Evolutionary conservation across 2,329 filamentous ascomycete genomes (phyloP).

Genomic region (Colletotrichum lindemuthianum): DNA sequence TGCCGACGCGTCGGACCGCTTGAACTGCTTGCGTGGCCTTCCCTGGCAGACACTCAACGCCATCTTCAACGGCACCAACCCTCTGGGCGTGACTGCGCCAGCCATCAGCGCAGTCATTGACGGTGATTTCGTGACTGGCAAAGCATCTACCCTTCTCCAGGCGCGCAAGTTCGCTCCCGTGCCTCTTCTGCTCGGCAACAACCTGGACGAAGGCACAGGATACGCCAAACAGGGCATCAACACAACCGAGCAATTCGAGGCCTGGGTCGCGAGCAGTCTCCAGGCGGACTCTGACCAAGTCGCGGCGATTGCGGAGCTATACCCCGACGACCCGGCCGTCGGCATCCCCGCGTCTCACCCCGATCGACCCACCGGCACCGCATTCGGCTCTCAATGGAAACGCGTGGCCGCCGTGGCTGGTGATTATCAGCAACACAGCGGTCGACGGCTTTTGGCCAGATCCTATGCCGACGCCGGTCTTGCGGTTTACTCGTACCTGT

Average conservation of each 20-base stretch:
- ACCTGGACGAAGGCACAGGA: conserved; percentile 74
- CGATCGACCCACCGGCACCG: conserved; percentile 57
- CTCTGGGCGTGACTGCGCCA: conserved; percentile 36
- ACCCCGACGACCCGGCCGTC: conserved; percentile 58
- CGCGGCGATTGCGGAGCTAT: conserved; percentile 57
- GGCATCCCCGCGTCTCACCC: conserved; percentile 57
- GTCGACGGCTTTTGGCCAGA: conserved; percentile 63
- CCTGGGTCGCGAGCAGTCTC: conserved; percentile 48
- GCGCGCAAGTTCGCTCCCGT: conserved; percentile 70
- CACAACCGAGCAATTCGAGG: conserved; percentile 61
- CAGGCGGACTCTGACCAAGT: conserved; percentile 42
- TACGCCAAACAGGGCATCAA: conserved; percentile 67
- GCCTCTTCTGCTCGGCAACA: conserved; percentile 71
- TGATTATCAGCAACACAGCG: conserved; percentile 65
- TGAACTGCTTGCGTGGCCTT: conserved; percentile 64
- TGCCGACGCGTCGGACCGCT: conserved; percentile 53
- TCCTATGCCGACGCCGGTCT: conserved; percentile 58
- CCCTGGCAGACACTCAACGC: conserved; percentile 51
- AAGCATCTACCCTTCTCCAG: conserved; percentile 61
- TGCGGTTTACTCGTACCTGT: conserved; percentile 65
- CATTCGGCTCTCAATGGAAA: conserved; percentile 73
- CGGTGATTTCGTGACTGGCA: conserved; percentile 51
- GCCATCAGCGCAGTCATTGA: conserved; percentile 45
- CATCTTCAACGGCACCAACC: conserved; percentile 65
- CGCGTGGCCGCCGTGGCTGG: conserved; percentile 70